Evolutionary conservation across 805 yeast genomes (phyloP).

Genomic region (Priceomyces melissophilus): DNA sequence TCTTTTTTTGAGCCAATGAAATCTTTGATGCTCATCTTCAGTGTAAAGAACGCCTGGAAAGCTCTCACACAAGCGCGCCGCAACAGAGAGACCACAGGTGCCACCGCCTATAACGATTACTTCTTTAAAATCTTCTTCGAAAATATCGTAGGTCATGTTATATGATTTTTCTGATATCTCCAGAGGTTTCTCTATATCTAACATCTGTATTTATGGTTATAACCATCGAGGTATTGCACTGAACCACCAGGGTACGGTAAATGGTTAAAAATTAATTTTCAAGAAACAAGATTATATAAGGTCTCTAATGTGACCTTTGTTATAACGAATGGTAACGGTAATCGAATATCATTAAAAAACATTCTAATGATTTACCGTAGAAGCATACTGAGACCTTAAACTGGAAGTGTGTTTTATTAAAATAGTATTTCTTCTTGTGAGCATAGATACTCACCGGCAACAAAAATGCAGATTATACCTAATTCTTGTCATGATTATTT

Average conservation of each 20-base stretch:
- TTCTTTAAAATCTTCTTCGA: conserved; percentile 25
- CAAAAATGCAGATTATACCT: no score
- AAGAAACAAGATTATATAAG: no score
- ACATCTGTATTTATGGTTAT: not conserved
- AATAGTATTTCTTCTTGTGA: no score
- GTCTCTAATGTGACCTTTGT: no score
- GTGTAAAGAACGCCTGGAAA: conserved; percentile 42
- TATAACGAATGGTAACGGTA: no score
- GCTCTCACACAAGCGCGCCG: conserved; percentile 41
- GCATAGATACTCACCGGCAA: no score
- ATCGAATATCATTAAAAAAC: no score
- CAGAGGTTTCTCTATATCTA: not conserved
- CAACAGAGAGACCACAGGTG: conserved; percentile 41
- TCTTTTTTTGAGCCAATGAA: conserved; percentile 41
- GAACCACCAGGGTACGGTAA: conserved; percentile 8
- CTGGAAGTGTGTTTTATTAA: no score
- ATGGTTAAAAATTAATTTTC: no score
- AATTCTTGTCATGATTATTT: no score
- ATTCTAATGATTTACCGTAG: no score
- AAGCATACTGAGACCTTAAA: no score
- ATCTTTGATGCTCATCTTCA: conserved; percentile 46
- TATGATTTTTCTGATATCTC: not conserved
- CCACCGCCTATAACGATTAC: conserved; percentile 46
- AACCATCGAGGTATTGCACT: conserved; percentile 9
- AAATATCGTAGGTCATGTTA: conserved; percentile 4